Evolutionary conservation across 768 basidiomycete species (phyloP).

Genomic region (Amanita jacksonii): DNA sequence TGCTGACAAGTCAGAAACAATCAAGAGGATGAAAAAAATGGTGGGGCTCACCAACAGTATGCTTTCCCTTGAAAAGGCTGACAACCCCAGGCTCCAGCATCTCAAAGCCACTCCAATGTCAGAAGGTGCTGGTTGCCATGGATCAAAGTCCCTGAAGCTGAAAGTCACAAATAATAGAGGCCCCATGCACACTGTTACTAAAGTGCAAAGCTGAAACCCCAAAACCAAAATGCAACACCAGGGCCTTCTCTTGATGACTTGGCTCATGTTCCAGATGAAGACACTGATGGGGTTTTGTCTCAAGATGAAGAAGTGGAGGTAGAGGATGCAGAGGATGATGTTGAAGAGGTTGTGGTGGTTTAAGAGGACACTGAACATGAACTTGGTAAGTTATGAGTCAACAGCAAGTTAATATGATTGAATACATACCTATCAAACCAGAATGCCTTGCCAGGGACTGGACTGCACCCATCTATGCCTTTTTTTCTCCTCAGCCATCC

Average conservation of each 20-base stretch:
- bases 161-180: background rate
- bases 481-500: slow-evolving; percentile 6
- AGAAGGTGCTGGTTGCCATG: background rate
- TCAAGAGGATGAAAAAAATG: too few species aligned
- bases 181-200: background rate
- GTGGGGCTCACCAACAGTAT: too few species aligned
- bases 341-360: background rate
- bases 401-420: background rate
- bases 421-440: background rate
- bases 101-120: too few species aligned
- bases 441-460: slow-evolving; percentile 6
- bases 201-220: background rate
- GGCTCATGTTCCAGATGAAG: background rate
- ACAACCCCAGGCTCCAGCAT: too few species aligned
- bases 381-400: slow-evolving; percentile 1
- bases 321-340: background rate
- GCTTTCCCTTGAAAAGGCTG: too few species aligned
- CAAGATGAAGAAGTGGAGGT: background rate
- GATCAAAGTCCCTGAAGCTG: background rate
- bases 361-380: background rate
- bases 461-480: slow-evolving; percentile 10
- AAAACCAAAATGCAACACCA: background rate
- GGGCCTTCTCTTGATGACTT: background rate
- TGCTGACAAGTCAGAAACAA: too few species aligned
- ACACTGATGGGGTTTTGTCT: background rate